Base-by-base conservation (phyloP, 2,329 filamentous ascomycete species). In the Fusarium odoratissimum region DNA sequence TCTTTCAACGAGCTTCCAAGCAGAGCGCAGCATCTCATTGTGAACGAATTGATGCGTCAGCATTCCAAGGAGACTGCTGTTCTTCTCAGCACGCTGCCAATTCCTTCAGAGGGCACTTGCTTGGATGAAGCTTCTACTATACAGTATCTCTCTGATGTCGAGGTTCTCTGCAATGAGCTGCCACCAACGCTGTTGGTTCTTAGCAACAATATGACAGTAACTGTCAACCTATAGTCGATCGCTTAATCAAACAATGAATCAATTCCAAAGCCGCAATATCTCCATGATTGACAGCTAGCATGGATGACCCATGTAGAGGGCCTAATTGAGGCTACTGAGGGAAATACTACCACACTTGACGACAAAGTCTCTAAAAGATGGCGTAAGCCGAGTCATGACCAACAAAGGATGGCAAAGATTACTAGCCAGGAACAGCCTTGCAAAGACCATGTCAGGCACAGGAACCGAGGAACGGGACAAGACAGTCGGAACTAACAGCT, bases 161-260 rank as follows among this genome's bases (percentile, higher is more conserved):
- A 96, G 80, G 89, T 96, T 5, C 82, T 97, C 64, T 95, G 92
- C 80, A 89, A 92, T 76, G 92, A 89, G 16, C 83, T 95, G 69
- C 93, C 94, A 33, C 94, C 94, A 2, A 90, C 91, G 49, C 80
- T 97, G 76, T 84, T 97, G 80, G 92, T 97, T 42, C 88, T 97
- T 82, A 95, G 92, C 81, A 97, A 97, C 81, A 94, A 91, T 77
- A 95, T 97, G 92, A 97, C 93, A 21, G 94, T 97, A 51, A 97
- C 92, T 11, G 92, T 93, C 77, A 93, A 91, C 79, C 81, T 94
- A 69, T 93, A 75, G 60, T 67, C 57, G 64, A 63, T 60, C 45
- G 48, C 55, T 56, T 35, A 60, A 70, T 42, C 48, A 65, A 70
- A 52, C 38, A 49, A 60, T 45, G 16, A 56, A 59, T 52, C 48